These are phyloP conservation scores for Lepidium campestre DNA, from an alignment of 441 rosid genomes.

Conservation along the genomic window DNA sequence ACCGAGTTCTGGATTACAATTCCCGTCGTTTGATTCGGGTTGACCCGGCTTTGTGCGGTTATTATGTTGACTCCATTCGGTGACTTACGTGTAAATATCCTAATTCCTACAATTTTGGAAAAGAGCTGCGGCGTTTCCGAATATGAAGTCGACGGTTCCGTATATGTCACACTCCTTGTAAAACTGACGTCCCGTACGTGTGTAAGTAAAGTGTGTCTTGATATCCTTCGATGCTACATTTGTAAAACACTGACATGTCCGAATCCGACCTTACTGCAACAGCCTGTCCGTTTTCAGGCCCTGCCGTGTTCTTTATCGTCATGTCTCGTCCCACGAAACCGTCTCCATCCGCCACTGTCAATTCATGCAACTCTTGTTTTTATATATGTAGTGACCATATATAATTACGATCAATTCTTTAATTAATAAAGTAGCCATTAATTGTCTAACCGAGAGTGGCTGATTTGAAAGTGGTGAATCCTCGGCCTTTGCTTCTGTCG, in stretches of 20 bases:
- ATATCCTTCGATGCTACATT: conserved; percentile 60
- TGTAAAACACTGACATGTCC: conserved; percentile 60
- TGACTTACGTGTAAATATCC: conserved; percentile 47
- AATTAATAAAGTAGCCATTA: not conserved
- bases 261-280: conserved; percentile 73
- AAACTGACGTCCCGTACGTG: conserved; percentile 74
- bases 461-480: conserved; percentile 58
- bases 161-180: conserved; percentile 62
- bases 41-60: conserved; percentile 66
- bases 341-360: conserved; percentile 60
- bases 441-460: conserved; percentile 66
- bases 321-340: conserved; percentile 67
- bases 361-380: not conserved
- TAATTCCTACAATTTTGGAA: conserved; percentile 66
- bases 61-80: conserved; percentile 43
- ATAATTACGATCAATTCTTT: no score
- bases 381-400: no score
- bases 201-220: conserved; percentile 88
- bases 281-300: conserved; percentile 68
- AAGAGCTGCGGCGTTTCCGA: conserved; percentile 68
- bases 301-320: conserved; percentile 67
- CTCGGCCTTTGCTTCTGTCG: conserved; percentile 37
- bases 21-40: conserved; percentile 62
- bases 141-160: conserved; percentile 81
- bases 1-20: conserved; percentile 61